Percentiles rank a stretch among this genome's conserved stretches.
Conservation (phyloP, 805 yeast genomes). For the Saccharomycopsis sp. region DNA sequence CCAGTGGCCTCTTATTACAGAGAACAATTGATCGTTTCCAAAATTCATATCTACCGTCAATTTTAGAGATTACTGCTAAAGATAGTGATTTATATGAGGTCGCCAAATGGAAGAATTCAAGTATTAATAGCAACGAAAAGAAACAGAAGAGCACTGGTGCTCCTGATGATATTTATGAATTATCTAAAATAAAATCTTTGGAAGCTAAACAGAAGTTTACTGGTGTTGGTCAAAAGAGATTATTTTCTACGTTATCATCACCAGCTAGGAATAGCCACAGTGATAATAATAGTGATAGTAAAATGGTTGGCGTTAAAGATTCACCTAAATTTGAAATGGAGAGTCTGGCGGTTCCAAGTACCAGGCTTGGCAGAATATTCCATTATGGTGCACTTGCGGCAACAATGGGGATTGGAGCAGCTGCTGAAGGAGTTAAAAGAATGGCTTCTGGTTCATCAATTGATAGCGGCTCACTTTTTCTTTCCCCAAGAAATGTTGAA, state of each 20-base stretch:
- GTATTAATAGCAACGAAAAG: background rate
- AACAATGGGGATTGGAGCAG: constrained; percentile 78
- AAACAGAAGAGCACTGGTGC: background rate
- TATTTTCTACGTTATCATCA: too few species aligned
- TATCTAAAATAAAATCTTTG: background rate
- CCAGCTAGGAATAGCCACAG: background rate
- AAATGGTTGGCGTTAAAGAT: constrained; percentile 29
- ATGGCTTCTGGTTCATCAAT: constrained; percentile 45
- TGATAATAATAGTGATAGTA: background rate
- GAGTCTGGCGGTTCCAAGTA: constrained; percentile 73
- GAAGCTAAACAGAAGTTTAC: too few species aligned
- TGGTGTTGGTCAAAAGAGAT: background rate
- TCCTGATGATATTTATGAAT: background rate
- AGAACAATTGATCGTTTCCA: too few species aligned
- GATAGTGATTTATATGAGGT: background rate
- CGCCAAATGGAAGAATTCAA: background rate
- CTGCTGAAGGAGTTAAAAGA: constrained; percentile 68
- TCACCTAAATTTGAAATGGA: constrained; percentile 42
- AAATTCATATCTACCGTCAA: too few species aligned
- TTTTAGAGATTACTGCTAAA: background rate
- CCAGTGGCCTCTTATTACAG: too few species aligned
- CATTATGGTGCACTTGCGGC: constrained; percentile 94
- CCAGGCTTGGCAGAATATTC: constrained; percentile 80
- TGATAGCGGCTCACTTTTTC: constrained; percentile 44
- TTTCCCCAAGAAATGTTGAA: constrained; percentile 80